Base-by-base conservation (phyloP, 2,329 filamentous ascomycete genomes). In the Colletotrichum sp. region DNA sequence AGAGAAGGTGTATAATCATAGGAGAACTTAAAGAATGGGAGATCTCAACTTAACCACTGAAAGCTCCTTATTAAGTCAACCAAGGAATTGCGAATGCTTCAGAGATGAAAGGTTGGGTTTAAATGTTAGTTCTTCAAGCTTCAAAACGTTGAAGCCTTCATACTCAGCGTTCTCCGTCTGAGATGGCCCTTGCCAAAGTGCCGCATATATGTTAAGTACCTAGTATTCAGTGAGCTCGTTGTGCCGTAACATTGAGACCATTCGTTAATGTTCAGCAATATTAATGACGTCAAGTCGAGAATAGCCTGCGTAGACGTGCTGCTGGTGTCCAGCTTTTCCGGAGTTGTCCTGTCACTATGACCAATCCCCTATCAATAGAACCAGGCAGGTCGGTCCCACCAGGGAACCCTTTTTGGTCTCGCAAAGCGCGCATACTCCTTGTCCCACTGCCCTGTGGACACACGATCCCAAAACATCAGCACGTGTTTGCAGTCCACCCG, bases 231-330 rank as follows among this genome's bases (percentile, higher is more conserved):
- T 16, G 36, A 38, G 5, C 16, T 38, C 16, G 8, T 6, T 43
- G 18, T 2, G 18, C 3, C 8, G 18, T n/a, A 43, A 36, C 34
- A 36, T 8, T 36, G 34, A 36, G 6, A 2, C 34, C 7, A 16
- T 16, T 36, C 4, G 1, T 36, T 8, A 16, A 8, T 8, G 34
- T 16, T 8, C 34, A 16, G 7, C 1, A 4, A 4, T 16, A 36
- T 36, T 6, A 0, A 36, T 36, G 34, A 36, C 4, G 15, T 1
- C 34, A 16, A 36, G 15, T 36, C 3, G 9, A 48, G 18, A 5
- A 12, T 3, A 1, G 9, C 38, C 0, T 7, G 12, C n/a, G 9
- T 1, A n/a, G 38, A n/a, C 1, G 9, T 12, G 38, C 5, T 48
- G 18, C 38, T n/a, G 38, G 9, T 10, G 38, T n/a, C 3, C 1